phyloP scores from a whole-genome alignment of 176 grass and related monocot species.

The Ensete glaucum region DNA sequence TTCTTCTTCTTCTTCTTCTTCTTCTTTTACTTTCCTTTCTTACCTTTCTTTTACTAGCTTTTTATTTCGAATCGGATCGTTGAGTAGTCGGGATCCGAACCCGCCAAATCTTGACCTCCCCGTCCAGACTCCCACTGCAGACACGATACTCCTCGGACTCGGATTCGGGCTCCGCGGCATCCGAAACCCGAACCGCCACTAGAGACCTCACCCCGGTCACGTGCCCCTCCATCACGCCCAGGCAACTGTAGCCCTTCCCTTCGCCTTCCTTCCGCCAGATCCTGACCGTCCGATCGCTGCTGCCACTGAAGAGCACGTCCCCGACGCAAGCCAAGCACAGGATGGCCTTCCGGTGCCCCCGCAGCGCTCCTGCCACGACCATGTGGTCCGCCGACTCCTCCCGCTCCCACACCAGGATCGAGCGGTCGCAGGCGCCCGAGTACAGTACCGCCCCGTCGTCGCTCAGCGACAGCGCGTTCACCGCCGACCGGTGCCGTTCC shows the following conservation, averaged over 20 bases:
- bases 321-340: constrained; percentile 48
- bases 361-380: constrained; percentile 42
- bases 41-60: background rate
- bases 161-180: background rate
- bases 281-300: constrained; percentile 56
- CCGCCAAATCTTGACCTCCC: constrained; percentile 62
- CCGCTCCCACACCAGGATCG: constrained; percentile 73
- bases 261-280: constrained; percentile 46
- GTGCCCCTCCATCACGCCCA: constrained; percentile 60
- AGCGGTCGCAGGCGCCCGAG: constrained; percentile 57
- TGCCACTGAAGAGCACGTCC: constrained; percentile 56
- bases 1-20: too few relatives aligned
- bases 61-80: constrained; percentile 27
- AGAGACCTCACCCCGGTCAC: constrained; percentile 39
- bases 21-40: background rate
- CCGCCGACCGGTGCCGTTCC: constrained; percentile 48
- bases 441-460: constrained; percentile 35
- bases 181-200: constrained; percentile 21
- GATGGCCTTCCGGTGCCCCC: constrained; percentile 53
- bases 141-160: constrained; percentile 45
- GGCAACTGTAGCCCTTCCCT: constrained; percentile 31
- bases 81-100: constrained; percentile 30
- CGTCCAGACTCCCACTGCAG: constrained; percentile 74
- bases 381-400: constrained; percentile 68
- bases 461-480: constrained; percentile 67